Base-by-base conservation (phyloP, 164 flowering plant genomes). In the Umbellularia californica region DNA sequence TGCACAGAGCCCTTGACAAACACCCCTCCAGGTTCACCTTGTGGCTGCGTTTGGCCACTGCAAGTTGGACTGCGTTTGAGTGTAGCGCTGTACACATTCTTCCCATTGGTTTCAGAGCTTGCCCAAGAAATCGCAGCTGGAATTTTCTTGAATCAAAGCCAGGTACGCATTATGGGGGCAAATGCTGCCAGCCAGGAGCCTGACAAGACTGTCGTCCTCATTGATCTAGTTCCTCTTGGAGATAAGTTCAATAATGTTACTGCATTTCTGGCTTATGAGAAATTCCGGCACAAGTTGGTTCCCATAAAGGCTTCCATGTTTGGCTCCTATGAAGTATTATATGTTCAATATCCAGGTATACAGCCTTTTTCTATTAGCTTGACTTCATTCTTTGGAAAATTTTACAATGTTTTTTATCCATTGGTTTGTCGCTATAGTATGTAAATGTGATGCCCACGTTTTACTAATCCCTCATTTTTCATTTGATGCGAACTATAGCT, bases 1-100 rank as follows among this genome's bases (percentile, higher is more conserved):
- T 92, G 97, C 80, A 77, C 80, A 4, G 91, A 88, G 23, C 94
- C 92, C 33, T 82, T 82, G 20, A 89, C 97, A 72, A 88, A 90
- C 79, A 89, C 89, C 69, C 91, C 89, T 66, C 92, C 93, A 67
- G 95, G 92, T 50, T 82, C 92, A 58, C 95, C 92, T 9, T 92
- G 97, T 75, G 86, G 79, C 70, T 92, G 97, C 77, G 92, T 92
- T 23, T 79, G 52, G 81, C 97, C 97, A 5, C 89, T 92, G 84
- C 87, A 88, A 85, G 90, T 92, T 76, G 90, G 82, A 58, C 78
- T 92, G 14, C 88, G 87, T 72, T 90, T 92, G 35, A 76, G 86
- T 80, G 88, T 90, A 76, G 82, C 89, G n/a, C 84, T 92, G 3
- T 90, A 88, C 75, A 87, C 90, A 25, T 90, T 92, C 84, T 90